phyloP scores from a whole-genome alignment of 176 grass and related monocot genomes.

The Aegilops umbellulata region DNA sequence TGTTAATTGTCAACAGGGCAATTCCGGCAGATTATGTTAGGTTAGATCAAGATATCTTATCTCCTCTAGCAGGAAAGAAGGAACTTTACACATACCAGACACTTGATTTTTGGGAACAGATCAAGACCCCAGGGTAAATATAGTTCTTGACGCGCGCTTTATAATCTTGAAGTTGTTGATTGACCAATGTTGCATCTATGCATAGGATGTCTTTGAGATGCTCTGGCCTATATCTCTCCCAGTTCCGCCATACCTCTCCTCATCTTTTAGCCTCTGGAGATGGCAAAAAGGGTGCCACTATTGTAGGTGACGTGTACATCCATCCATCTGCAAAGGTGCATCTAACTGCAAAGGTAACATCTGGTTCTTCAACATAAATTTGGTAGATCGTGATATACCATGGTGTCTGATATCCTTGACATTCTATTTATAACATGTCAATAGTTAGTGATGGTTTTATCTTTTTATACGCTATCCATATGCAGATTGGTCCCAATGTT shows the following conservation, averaged over 20 bases:
- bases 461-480: background rate
- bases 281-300: slow-evolving; percentile 66
- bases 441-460: slow-evolving; percentile 4
- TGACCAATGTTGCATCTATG: slow-evolving; percentile 23
- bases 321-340: slow-evolving; percentile 99
- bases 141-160: slow-evolving; percentile 1
- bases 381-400: background rate
- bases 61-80: slow-evolving; percentile 96
- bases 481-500: slow-evolving; percentile 99
- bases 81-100: slow-evolving; percentile 94
- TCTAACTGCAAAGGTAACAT: slow-evolving; percentile 88
- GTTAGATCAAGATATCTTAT: slow-evolving; percentile 99
- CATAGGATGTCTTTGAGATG: slow-evolving; percentile 96
- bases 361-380: slow-evolving; percentile 10
- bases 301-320: slow-evolving; percentile 89
- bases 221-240: slow-evolving; percentile 85
- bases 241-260: slow-evolving; percentile 73
- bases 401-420: background rate
- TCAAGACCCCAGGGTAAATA: slow-evolving; percentile 93
- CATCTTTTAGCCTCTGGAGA: slow-evolving; percentile 83
- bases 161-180: slow-evolving; percentile 2
- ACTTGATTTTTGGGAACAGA: slow-evolving; percentile 98
- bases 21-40: slow-evolving; percentile 93
- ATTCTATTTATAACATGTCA: background rate
- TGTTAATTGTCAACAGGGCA: slow-evolving; percentile 69